phyloP scores from a whole-genome alignment of 768 basidiomycete genomes.

The Gautieria morchelliformis region DNA sequence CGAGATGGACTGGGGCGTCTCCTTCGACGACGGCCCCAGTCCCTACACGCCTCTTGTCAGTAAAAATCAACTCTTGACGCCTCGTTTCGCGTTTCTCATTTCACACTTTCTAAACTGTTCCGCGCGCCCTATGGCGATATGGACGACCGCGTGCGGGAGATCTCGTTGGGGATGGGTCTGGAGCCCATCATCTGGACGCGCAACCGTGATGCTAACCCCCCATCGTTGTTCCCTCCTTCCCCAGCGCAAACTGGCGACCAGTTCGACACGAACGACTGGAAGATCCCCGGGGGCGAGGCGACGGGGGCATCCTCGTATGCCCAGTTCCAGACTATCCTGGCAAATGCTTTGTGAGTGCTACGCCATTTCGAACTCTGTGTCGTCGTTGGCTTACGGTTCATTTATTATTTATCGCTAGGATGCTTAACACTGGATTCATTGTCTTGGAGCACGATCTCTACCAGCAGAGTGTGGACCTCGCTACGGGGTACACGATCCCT shows the following conservation, averaged over 20 bases:
- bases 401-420: neutral
- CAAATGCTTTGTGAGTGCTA: conserved; percentile 45
- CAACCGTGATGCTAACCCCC: conserved; percentile 29
- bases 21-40: conserved; percentile 83
- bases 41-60: conserved; percentile 14
- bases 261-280: conserved; percentile 86
- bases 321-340: conserved; percentile 67
- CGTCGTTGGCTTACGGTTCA: conserved; percentile 1
- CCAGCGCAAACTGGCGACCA: conserved; percentile 18
- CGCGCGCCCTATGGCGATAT: conserved; percentile 80
- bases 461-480: conserved; percentile 35
- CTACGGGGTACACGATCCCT: conserved; percentile 36
- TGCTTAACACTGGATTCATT: conserved; percentile 54
- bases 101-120: conserved; percentile 28
- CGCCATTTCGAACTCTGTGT: too few relatives aligned
- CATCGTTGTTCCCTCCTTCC: neutral
- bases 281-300: conserved; percentile 68
- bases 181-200: conserved; percentile 86
- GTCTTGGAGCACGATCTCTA: conserved; percentile 85
- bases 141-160: conserved; percentile 89
- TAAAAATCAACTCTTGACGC: neutral
- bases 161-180: conserved; percentile 85
- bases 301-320: conserved; percentile 54
- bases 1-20: conserved; percentile 69
- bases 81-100: too few relatives aligned